These are phyloP conservation scores for Achlya hypogyna DNA, from an alignment of 352 stramenopile species.

Conservation along the genomic window DNA sequence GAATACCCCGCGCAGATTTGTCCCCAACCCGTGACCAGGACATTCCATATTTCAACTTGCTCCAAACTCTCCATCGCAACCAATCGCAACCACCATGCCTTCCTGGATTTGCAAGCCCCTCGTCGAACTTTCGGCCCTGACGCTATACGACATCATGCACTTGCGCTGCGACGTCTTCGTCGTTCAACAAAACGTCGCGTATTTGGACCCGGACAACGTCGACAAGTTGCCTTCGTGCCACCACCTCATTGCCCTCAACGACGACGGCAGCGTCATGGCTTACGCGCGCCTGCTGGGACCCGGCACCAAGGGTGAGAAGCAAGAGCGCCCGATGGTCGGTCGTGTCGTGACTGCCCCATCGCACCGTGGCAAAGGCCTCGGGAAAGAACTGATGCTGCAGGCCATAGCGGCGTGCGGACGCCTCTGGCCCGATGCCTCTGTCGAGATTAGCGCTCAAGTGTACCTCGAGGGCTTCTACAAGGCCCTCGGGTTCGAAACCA, in stretches of 20 bases:
- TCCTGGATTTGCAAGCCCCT: neutral
- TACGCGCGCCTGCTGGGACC: conserved; percentile 13
- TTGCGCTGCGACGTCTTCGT: conserved; percentile 7
- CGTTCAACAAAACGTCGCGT: conserved; percentile 2
- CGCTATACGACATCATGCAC: conserved; percentile 15
- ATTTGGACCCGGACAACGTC: conserved; percentile 7
- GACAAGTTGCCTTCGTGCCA: conserved; percentile 14
- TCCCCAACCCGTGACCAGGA: too few species aligned
- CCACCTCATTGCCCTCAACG: neutral
- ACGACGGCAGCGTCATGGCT: neutral
- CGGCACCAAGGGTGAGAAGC: neutral
- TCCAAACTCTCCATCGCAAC: too few species aligned
- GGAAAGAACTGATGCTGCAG: neutral
- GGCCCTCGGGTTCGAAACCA: neutral
- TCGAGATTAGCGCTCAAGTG: conserved; percentile 7
- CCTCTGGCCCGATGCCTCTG: neutral
- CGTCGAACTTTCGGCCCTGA: neutral
- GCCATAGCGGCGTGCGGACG: neutral
- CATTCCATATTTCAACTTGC: too few species aligned
- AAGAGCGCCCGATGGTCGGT: conserved; percentile 15
- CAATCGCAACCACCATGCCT: too few species aligned
- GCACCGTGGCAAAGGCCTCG: neutral
- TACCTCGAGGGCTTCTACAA: conserved; percentile 15
- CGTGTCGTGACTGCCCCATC: conserved; percentile 6
- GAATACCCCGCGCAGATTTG: too few species aligned